Conservation (phyloP, 768 basidiomycete genomes). For the Termitomyces sp. region DNA sequence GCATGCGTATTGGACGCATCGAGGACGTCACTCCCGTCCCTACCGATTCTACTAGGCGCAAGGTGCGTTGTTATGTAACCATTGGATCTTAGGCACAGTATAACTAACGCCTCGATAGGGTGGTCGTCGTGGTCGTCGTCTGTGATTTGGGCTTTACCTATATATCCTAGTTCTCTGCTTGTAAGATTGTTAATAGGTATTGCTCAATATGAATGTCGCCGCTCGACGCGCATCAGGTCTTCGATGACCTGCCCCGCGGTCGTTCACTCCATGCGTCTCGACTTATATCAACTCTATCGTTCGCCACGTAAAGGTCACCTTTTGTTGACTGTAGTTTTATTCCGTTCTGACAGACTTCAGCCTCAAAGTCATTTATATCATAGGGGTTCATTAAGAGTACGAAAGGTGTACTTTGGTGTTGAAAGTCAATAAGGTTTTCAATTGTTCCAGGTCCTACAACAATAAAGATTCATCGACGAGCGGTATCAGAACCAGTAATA, state of each 20-base stretch:
- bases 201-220: constrained; percentile 62
- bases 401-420: neutral
- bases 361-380: neutral
- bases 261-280: constrained; percentile 34
- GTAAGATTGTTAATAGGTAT: constrained; percentile 19
- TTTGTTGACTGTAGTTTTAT: neutral
- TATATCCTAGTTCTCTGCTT: constrained; percentile 3
- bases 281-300: neutral
- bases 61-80: constrained; percentile 46
- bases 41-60: constrained; percentile 94
- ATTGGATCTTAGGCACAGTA: neutral
- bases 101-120: constrained; percentile 45
- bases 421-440: neutral
- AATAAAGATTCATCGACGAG: neutral
- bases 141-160: constrained; percentile 37
- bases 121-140: constrained; percentile 98
- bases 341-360: neutral
- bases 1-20: constrained; percentile 97
- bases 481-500: neutral
- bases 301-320: neutral
- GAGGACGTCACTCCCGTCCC: constrained; percentile 98
- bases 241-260: constrained; percentile 74
- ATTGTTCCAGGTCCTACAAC: neutral
- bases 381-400: neutral
- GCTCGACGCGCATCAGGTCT: constrained; percentile 81